Conservation (phyloP, 2,329 filamentous ascomycete genomes). For the Ascochyta viciae-villosae region DNA sequence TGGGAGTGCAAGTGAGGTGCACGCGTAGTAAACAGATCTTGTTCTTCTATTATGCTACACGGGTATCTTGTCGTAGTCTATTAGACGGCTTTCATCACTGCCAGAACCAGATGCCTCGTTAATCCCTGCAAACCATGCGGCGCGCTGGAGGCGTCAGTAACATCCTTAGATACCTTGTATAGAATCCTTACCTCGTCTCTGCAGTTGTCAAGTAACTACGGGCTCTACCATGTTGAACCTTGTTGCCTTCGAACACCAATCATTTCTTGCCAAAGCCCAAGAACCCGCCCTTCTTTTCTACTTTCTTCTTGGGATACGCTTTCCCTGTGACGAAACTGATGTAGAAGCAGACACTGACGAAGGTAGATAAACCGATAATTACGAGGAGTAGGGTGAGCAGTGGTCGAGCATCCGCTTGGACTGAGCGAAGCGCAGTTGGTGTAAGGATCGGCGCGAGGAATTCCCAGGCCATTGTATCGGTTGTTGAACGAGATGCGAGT, state of each 20-base stretch:
- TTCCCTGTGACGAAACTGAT: conserved; percentile 40
- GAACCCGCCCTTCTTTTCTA: conserved; percentile 35
- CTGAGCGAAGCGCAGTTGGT: conserved; percentile 39
- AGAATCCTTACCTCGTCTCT: not conserved
- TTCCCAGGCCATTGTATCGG: conserved; percentile 34
- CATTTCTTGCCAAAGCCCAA: conserved; percentile 32
- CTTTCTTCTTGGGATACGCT: conserved; percentile 37
- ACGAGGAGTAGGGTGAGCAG: conserved; percentile 86
- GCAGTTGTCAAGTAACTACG: not conserved
- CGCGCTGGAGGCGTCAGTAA: conserved; percentile 2
- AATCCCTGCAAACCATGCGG: not conserved
- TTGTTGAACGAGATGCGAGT: not conserved
- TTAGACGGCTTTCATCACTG: conserved; percentile 4
- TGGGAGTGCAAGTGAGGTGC: not conserved
- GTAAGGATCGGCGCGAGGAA: conserved; percentile 44
- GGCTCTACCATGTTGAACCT: not conserved
- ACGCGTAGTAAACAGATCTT: not conserved
- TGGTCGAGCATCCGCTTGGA: conserved; percentile 71
- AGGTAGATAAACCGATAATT: conserved; percentile 67
- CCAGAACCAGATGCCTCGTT: conserved; percentile 4
- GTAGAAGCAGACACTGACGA: conserved; percentile 37
- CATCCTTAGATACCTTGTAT: no score
- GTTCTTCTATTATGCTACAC: conserved; percentile 16
- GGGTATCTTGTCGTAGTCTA: conserved; percentile 17
- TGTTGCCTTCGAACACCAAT: not conserved